phyloP scores from a whole-genome alignment of 768 basidiomycete species.

The Amanita phalloides region DNA sequence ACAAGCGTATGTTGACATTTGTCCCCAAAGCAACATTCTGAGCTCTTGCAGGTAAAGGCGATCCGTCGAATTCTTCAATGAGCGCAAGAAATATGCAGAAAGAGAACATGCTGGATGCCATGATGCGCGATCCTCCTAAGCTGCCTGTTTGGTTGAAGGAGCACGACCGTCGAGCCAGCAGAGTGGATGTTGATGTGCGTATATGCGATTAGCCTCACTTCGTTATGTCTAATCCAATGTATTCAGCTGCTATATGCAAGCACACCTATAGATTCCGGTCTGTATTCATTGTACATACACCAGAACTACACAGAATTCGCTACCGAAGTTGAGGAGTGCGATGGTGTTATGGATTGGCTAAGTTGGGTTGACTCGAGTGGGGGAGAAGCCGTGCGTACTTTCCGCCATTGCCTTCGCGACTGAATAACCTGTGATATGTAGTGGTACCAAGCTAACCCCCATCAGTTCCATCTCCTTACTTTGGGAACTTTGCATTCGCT shows the following conservation, averaged over 20 bases:
- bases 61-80: conserved; percentile 45
- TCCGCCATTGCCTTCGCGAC: neutral
- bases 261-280: conserved; percentile 83
- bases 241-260: conserved; percentile 66
- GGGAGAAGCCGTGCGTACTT: conserved; percentile 43
- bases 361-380: conserved; percentile 68
- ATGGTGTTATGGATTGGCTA: conserved; percentile 58
- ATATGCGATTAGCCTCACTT: neutral
- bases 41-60: conserved; percentile 54
- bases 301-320: conserved; percentile 91
- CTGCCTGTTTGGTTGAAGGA: conserved; percentile 49
- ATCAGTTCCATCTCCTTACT: conserved; percentile 77
- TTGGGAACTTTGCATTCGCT: conserved; percentile 82
- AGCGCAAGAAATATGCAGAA: conserved; percentile 53
- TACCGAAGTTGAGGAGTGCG: conserved; percentile 63
- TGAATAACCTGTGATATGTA: conserved; percentile 13
- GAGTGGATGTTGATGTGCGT: conserved; percentile 68
- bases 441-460: conserved; percentile 65
- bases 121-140: conserved; percentile 40
- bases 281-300: conserved; percentile 85
- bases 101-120: conserved; percentile 45
- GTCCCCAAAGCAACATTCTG: neutral
- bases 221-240: neutral
- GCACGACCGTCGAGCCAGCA: conserved; percentile 57
- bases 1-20: conserved; percentile 65